phyloP scores from a whole-genome alignment of 1,284 basidiomycete genomes.

The Sporisorium scitamineum region DNA sequence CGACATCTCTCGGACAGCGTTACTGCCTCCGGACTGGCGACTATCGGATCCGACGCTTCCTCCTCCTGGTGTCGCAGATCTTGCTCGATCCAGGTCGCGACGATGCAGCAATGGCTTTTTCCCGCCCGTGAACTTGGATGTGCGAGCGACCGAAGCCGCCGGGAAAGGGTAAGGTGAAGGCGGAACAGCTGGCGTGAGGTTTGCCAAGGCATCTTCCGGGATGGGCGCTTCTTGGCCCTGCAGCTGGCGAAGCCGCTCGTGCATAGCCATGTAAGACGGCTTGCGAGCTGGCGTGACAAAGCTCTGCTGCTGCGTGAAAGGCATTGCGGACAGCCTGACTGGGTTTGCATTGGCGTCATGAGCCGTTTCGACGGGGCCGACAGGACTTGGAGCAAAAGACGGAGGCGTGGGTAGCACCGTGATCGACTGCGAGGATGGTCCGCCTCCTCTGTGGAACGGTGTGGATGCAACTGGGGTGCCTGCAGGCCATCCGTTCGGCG shows the following conservation, averaged over 20 bases:
- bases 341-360: conserved; percentile 3
- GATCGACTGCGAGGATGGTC: conserved; percentile 21
- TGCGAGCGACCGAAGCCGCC: conserved; percentile 34
- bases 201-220: conserved; percentile 29
- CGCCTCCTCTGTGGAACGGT: conserved; percentile 31
- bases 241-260: conserved; percentile 48
- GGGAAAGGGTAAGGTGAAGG: conserved; percentile 67
- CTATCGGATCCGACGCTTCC: conserved; percentile 65
- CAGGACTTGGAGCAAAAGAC: conserved; percentile 43
- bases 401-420: conserved; percentile 44
- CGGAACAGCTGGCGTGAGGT: conserved; percentile 46
- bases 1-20: conserved; percentile 63
- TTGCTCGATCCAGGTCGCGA: conserved; percentile 55
- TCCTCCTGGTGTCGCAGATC: conserved; percentile 46
- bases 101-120: conserved; percentile 38
- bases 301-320: conserved; percentile 22
- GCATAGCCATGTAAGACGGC: conserved; percentile 43
- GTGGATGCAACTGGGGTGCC: conserved; percentile 54
- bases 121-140: conserved; percentile 32
- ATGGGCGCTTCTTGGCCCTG: conserved; percentile 41
- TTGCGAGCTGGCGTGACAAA: conserved; percentile 64
- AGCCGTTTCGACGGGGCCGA: background rate
- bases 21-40: conserved; percentile 66
- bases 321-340: conserved; percentile 7
- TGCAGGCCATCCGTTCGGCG: conserved; percentile 25